Conservation (phyloP, 2,329 filamentous ascomycete species). For the Venturia oleaginea region DNA sequence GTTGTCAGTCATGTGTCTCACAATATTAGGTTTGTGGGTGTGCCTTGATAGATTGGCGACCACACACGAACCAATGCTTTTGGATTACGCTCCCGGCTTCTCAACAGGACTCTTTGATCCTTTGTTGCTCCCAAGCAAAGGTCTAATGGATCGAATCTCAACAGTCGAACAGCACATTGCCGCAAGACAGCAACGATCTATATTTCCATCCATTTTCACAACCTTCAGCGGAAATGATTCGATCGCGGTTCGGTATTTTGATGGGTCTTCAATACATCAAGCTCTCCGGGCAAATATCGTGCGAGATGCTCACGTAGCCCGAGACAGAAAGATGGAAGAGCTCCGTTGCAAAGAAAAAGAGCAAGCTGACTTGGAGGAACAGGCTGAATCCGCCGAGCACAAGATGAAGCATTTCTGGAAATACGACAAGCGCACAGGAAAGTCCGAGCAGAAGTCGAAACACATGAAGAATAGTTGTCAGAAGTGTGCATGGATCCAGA, state of each 20-base stretch:
- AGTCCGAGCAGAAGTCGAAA: too few relatives aligned
- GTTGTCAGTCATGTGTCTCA: slow-evolving; percentile 40
- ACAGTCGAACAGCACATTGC: slow-evolving; percentile 42
- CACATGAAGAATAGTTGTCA: too few relatives aligned
- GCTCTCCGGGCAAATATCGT: neutral
- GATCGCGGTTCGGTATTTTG: neutral
- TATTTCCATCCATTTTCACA: too few relatives aligned
- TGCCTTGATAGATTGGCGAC: slow-evolving; percentile 43
- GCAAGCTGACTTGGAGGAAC: neutral
- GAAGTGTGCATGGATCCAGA: slow-evolving; percentile 34
- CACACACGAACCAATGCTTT: slow-evolving; percentile 37
- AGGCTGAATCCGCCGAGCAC: neutral
- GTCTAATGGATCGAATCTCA: slow-evolving; percentile 44
- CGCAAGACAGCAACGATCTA: slow-evolving; percentile 20
- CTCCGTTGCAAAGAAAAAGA: neutral
- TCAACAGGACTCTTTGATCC: slow-evolving; percentile 42
- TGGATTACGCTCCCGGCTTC: slow-evolving; percentile 45
- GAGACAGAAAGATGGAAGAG: neutral
- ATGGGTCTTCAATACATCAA: neutral
- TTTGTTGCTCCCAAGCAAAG: slow-evolving; percentile 40
- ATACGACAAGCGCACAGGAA: slow-evolving; percentile 17
- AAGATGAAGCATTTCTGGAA: neutral
- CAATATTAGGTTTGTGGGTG: slow-evolving; percentile 50
- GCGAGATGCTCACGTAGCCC: neutral
- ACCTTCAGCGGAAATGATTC: neutral